Evolutionary conservation across 2,329 filamentous ascomycete genomes (phyloP).

Genomic region (Lithohypha guttulata): DNA sequence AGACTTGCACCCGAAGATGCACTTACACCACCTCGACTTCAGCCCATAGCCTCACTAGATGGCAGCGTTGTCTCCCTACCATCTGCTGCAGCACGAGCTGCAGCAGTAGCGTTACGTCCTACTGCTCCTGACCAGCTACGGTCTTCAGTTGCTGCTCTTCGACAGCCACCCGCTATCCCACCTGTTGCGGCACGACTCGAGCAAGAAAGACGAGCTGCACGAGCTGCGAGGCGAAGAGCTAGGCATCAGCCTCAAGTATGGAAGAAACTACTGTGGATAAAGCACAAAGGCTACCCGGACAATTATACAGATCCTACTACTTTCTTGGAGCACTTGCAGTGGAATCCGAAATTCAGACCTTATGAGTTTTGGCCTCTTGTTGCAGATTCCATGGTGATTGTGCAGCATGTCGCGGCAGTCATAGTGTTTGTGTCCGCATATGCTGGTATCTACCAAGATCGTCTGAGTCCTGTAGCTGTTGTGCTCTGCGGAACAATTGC

Average conservation of each 20-base stretch:
- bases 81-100: conserved; percentile 32
- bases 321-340: conserved; percentile 89
- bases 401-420: conserved; percentile 92
- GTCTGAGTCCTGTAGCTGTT: conserved; percentile 80
- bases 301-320: conserved; percentile 97
- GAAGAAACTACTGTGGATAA: conserved; percentile 98
- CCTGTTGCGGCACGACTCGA: conserved; percentile 27
- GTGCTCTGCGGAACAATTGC: conserved; percentile 73
- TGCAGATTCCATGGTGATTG: conserved; percentile 87
- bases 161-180: conserved; percentile 31
- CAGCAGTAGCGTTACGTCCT: conserved; percentile 27
- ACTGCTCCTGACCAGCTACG: conserved; percentile 26
- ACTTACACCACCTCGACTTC: conserved; percentile 48
- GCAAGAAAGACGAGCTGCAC: conserved; percentile 37
- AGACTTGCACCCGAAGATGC: conserved; percentile 78
- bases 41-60: conserved; percentile 29
- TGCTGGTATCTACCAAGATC: conserved; percentile 74
- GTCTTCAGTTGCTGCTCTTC: conserved; percentile 31
- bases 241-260: conserved; percentile 62
- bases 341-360: conserved; percentile 82
- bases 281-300: conserved; percentile 77
- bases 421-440: conserved; percentile 93
- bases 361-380: conserved; percentile 98
- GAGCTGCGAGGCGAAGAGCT: conserved; percentile 54
- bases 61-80: conserved; percentile 13